Evolutionary conservation across 257 asterid genomes (phyloP).

Genomic region (Knoxia roxburghii): DNA sequence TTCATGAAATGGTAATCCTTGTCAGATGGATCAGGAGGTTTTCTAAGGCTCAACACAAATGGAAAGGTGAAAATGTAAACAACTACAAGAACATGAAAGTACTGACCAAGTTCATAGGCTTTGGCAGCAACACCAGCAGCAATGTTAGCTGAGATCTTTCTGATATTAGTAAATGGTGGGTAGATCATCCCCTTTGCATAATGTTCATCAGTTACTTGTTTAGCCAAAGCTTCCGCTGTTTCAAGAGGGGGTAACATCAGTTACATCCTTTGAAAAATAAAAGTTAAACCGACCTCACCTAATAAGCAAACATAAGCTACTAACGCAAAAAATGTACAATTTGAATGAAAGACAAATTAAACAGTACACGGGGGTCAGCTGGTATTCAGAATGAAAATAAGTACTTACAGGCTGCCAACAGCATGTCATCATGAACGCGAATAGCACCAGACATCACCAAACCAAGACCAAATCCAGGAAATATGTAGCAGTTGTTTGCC

Average conservation of each 20-base stretch:
- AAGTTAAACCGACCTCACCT: background rate
- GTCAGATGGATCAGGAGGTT: background rate
- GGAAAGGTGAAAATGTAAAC: background rate
- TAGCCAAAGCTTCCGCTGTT: conserved; percentile 96
- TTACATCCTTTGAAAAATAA: background rate
- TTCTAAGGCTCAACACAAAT: background rate
- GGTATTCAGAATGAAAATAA: background rate
- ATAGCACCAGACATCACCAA: conserved; percentile 84
- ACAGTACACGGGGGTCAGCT: background rate
- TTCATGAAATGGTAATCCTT: background rate
- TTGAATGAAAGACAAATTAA: background rate
- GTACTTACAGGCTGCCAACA: conserved; percentile 88
- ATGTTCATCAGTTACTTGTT: conserved; percentile 80
- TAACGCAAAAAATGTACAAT: background rate
- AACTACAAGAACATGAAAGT: background rate
- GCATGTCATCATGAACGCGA: conserved; percentile 93
- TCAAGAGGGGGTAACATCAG: conserved; percentile 3
- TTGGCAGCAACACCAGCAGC: conserved; percentile 95
- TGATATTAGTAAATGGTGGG: conserved; percentile 69
- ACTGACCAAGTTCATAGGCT: conserved; percentile 84
- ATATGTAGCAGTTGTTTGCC: conserved; percentile 95
- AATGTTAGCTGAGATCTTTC: conserved; percentile 84
- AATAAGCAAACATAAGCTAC: background rate
- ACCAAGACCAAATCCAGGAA: conserved; percentile 94
- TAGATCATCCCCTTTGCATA: conserved; percentile 85